Percentiles rank a stretch among this genome's conserved stretches.
These are phyloP conservation scores for Oryza meyeriana DNA, from an alignment of 176 grass and related monocot species.

Conservation along the genomic window DNA sequence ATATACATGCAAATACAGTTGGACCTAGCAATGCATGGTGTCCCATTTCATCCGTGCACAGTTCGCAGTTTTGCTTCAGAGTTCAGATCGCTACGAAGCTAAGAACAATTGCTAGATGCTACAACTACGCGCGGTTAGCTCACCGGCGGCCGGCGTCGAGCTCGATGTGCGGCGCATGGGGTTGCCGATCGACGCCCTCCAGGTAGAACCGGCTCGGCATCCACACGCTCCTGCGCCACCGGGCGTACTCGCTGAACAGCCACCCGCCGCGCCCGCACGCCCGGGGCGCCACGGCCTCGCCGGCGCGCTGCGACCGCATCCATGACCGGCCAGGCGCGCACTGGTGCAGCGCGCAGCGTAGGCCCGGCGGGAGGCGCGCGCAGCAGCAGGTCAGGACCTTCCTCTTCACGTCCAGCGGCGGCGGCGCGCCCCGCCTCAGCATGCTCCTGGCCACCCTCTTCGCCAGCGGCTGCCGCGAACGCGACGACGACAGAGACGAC, in stretches of 20 bases:
- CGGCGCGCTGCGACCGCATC: neutral
- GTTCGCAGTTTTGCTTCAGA: no score
- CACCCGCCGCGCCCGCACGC: neutral
- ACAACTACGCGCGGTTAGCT: neutral
- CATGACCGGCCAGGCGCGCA: neutral
- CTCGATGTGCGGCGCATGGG: neutral
- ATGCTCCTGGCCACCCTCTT: slow-evolving; percentile 16
- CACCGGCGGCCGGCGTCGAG: neutral
- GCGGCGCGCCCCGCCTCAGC: neutral
- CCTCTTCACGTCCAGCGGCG: neutral
- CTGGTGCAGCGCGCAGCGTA: slow-evolving; percentile 36
- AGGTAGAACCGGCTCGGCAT: slow-evolving; percentile 36
- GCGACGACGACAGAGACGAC: neutral
- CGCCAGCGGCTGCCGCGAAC: neutral
- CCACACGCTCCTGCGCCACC: slow-evolving; percentile 35
- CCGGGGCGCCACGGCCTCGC: neutral
- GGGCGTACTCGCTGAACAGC: slow-evolving; percentile 28
- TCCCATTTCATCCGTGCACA: neutral
- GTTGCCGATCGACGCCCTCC: neutral
- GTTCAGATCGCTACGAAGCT: neutral
- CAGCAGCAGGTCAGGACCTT: slow-evolving; percentile 30
- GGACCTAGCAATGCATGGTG: neutral
- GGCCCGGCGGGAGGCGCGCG: slow-evolving; percentile 3
- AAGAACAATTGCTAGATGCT: neutral
- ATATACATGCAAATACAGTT: neutral